phyloP scores from a whole-genome alignment of 2,329 filamentous ascomycete genomes.

The Emergomyces pasteurianus region DNA sequence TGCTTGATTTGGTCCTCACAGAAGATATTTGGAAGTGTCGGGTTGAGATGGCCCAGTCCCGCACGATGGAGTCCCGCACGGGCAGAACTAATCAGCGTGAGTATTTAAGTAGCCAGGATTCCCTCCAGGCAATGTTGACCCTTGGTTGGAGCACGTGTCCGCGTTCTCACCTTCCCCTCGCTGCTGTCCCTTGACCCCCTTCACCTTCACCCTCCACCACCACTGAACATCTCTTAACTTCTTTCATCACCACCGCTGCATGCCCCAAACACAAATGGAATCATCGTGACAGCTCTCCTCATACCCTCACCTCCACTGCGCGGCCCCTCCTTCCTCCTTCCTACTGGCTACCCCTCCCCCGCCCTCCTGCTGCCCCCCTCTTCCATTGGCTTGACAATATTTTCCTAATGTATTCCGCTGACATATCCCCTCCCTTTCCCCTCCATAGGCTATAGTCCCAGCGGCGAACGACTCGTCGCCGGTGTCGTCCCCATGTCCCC shows the following conservation, averaged over 20 bases:
- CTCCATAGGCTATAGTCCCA: constrained; percentile 67
- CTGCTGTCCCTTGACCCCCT: constrained; percentile 3
- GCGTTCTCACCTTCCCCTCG: constrained; percentile 6
- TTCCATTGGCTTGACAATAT: background rate
- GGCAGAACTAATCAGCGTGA: constrained; percentile 40
- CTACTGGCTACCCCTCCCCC: background rate
- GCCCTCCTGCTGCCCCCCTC: background rate
- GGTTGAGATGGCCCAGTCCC: constrained; percentile 26
- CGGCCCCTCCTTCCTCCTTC: background rate
- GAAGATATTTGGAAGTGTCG: background rate
- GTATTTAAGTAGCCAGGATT: constrained; percentile 14
- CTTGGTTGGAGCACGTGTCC: constrained; percentile 16
- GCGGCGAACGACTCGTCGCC: constrained; percentile 88
- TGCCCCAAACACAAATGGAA: too few species aligned
- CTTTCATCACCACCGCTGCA: too few species aligned
- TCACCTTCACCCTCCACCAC: background rate
- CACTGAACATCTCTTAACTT: too few species aligned
- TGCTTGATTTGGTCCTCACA: too few species aligned
- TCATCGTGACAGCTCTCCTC: background rate
- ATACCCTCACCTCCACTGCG: background rate
- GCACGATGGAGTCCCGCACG: constrained; percentile 36
- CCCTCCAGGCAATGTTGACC: background rate
- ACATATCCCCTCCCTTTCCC: background rate
- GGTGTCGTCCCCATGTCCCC: constrained; percentile 81
- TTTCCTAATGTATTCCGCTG: background rate